phyloP scores from a whole-genome alignment of 345 rosid species.

The Geranium rotundifolium region DNA sequence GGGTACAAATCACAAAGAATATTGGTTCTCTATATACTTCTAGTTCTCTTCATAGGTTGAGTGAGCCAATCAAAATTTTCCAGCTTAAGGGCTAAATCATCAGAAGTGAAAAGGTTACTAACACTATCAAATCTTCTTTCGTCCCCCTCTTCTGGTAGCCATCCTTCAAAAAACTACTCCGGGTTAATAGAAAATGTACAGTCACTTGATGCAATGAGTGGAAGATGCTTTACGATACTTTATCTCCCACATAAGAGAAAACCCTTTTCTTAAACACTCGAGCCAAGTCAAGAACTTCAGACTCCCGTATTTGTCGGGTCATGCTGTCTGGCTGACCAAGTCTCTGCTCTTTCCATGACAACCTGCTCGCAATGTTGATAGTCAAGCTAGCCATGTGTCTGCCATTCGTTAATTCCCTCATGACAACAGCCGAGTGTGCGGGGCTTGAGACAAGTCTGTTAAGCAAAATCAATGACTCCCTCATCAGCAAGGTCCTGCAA shows the following conservation, averaged over 20 bases:
- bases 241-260: slow-evolving; percentile 53
- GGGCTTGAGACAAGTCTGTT: slow-evolving; percentile 68
- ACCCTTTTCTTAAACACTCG: slow-evolving; percentile 52
- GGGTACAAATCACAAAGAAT: no score
- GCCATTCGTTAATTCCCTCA: slow-evolving; percentile 47
- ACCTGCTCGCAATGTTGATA: slow-evolving; percentile 51
- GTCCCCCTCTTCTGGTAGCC: no score
- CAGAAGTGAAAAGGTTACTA: no score
- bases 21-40: no score
- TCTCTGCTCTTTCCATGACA: slow-evolving; percentile 37
- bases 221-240: slow-evolving; percentile 3
- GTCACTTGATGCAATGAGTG: no score
- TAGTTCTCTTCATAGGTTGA: no score
- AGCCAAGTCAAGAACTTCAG: slow-evolving; percentile 59
- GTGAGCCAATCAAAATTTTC: no score
- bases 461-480: slow-evolving; percentile 71
- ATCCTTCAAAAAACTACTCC: no score
- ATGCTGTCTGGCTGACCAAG: slow-evolving; percentile 16
- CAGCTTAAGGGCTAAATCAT: no score
- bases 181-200: no score
- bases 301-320: slow-evolving; percentile 34
- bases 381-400: slow-evolving; percentile 77
- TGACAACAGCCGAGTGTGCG: slow-evolving; percentile 35
- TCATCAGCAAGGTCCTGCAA: slow-evolving; percentile 51
- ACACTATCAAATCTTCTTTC: no score